Percentiles rank a stretch among this genome's conserved stretches.
phyloP scores from a whole-genome alignment of 306 rosid species.

The Astragalus membranaceus region DNA sequence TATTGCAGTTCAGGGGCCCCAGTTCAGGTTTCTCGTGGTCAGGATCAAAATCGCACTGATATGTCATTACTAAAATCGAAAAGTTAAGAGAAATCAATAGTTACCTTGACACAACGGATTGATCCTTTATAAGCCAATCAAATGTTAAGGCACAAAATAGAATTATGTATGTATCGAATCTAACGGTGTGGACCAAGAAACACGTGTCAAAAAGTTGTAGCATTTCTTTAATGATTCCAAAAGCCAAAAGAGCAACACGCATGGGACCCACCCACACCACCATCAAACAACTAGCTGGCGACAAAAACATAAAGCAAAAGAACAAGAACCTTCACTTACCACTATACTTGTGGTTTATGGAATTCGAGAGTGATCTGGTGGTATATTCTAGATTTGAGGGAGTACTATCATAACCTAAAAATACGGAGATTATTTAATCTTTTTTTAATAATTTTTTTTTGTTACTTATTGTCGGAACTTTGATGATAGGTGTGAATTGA shows the following conservation, averaged over 20 bases:
- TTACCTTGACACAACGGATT: neutral
- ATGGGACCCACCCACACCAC: slow-evolving; percentile 7
- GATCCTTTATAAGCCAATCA: neutral
- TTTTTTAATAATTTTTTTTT: no score
- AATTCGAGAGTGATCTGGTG: no score
- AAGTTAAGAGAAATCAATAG: neutral
- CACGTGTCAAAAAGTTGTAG: neutral
- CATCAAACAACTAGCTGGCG: slow-evolving; percentile 30
- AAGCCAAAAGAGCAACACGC: neutral
- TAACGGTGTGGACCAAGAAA: neutral
- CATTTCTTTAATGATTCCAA: slow-evolving; percentile 14
- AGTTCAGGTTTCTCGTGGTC: no score
- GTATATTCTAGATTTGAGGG: no score
- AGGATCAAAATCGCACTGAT: no score
- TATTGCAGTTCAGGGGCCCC: no score
- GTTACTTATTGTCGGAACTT: no score
- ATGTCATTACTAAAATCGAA: no score
- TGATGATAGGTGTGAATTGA: no score
- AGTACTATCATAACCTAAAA: no score
- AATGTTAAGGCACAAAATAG: neutral
- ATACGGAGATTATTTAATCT: no score
- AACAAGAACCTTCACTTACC: slow-evolving; percentile 20
- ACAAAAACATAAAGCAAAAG: slow-evolving; percentile 40
- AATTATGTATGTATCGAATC: neutral
- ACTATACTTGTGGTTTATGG: neutral